phyloP scores from a whole-genome alignment of 2,329 filamentous ascomycete species.

The Fusarium globosum region DNA sequence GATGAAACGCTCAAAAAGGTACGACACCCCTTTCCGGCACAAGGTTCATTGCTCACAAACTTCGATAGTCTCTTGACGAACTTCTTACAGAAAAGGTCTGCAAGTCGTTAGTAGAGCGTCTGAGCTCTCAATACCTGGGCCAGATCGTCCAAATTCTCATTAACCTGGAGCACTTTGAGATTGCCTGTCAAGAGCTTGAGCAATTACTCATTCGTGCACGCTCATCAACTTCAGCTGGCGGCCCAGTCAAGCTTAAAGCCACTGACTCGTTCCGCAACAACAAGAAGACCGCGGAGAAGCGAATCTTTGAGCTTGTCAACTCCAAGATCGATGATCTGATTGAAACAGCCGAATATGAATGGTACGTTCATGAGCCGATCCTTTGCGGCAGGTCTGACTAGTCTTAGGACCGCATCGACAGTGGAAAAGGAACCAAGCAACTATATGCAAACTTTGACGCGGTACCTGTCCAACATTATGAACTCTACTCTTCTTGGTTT shows the following conservation, averaged over 20 bases:
- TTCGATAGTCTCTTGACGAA: slow-evolving; percentile 83
- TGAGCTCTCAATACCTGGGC: slow-evolving; percentile 92
- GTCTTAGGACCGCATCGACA: slow-evolving; percentile 61
- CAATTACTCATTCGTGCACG: slow-evolving; percentile 85
- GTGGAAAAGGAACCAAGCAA: slow-evolving; percentile 80
- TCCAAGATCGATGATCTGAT: slow-evolving; percentile 98
- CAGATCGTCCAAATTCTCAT: slow-evolving; percentile 99
- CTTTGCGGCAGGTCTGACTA: slow-evolving; percentile 26
- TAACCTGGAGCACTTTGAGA: slow-evolving; percentile 97
- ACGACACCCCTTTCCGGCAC: neutral
- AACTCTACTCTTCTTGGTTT: slow-evolving; percentile 90
- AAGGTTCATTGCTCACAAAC: neutral
- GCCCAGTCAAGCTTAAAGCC: slow-evolving; percentile 81
- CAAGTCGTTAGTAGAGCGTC: slow-evolving; percentile 85
- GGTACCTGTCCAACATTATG: slow-evolving; percentile 96
- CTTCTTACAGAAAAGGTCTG: slow-evolving; percentile 95
- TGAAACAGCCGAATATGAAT: slow-evolving; percentile 97
- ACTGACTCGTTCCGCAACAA: slow-evolving; percentile 88
- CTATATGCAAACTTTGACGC: slow-evolving; percentile 95
- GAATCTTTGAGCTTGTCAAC: slow-evolving; percentile 98
- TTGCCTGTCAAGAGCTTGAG: slow-evolving; percentile 90
- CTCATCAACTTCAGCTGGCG: slow-evolving; percentile 82
- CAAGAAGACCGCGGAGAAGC: slow-evolving; percentile 96
- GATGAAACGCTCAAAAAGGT: slow-evolving; percentile 89
- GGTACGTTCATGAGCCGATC: slow-evolving; percentile 59